These are phyloP conservation scores for Amaranthus hypochondriacus DNA, from an alignment of 148 eudicot genomes.

Conservation along the genomic window DNA sequence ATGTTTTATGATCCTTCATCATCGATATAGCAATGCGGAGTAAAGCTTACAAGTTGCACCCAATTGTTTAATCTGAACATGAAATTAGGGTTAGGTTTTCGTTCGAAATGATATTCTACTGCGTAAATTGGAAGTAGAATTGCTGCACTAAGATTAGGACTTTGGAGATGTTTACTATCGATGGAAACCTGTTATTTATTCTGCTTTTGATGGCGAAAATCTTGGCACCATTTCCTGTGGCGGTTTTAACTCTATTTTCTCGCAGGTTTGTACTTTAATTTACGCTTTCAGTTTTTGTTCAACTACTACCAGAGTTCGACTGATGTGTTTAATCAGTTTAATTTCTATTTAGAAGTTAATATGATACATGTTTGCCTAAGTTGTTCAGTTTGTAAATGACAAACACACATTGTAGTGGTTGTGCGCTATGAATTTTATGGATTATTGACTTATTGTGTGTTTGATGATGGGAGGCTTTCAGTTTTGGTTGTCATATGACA, in stretches of 20 bases:
- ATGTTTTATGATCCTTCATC: not conserved
- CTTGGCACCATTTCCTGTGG: conserved; percentile 67
- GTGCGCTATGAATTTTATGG: not conserved
- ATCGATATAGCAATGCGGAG: conserved; percentile 15
- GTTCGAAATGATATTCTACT: conserved; percentile 28
- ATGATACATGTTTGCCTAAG: not conserved
- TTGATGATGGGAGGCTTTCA: conserved; percentile 10
- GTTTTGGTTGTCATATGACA: conserved; percentile 39
- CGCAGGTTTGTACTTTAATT: conserved; percentile 45
- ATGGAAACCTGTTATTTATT: conserved; percentile 59
- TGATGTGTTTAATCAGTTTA: not conserved
- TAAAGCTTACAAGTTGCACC: conserved; percentile 13
- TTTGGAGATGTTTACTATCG: conserved; percentile 62
- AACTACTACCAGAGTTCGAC: not conserved
- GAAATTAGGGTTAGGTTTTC: conserved; percentile 24
- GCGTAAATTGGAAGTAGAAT: conserved; percentile 34
- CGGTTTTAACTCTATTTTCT: conserved; percentile 89
- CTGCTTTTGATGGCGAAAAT: conserved; percentile 41
- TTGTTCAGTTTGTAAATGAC: not conserved
- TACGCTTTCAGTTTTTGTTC: not conserved
- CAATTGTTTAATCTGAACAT: conserved; percentile 4
- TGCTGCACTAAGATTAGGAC: conserved; percentile 77
- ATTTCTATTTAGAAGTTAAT: not conserved
- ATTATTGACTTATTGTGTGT: not conserved
- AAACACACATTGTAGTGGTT: not conserved